Conservation (phyloP, 805 yeast species). For the Saccharomycopsis vini region DNA sequence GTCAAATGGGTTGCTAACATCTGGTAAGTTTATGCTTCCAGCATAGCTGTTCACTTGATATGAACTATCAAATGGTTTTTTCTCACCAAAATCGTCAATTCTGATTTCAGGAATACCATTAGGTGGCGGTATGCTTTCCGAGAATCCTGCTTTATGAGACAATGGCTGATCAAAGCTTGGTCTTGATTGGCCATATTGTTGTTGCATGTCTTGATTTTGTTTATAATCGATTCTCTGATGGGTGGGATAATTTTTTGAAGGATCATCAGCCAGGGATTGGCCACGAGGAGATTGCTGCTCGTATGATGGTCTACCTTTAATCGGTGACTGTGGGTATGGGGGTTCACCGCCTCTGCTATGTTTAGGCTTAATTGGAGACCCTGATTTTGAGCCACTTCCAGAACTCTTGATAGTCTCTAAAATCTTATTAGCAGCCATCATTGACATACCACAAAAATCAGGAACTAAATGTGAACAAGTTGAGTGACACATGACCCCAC, state of each 20-base stretch:
- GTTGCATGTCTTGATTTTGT: too few species aligned
- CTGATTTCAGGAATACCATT: constrained; percentile 9
- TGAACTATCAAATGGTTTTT: constrained; percentile 7
- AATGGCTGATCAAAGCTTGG: too few species aligned
- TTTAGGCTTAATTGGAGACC: constrained; percentile 1
- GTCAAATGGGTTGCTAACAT: constrained; percentile 15
- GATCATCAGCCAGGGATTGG: too few species aligned
- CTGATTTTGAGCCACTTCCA: constrained; percentile 31
- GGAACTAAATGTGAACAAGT: constrained; percentile 93
- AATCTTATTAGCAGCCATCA: constrained; percentile 92
- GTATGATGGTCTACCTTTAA: too few species aligned
- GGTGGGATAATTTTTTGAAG: too few species aligned
- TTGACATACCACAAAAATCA: constrained; percentile 96
- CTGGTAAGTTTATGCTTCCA: constrained; percentile 4
- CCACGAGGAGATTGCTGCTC: too few species aligned
- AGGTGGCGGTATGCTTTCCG: not conserved
- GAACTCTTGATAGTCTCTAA: constrained; percentile 76
- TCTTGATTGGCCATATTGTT: too few species aligned
- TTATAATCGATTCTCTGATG: too few species aligned
- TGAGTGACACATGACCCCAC: constrained; percentile 93
- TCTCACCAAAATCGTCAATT: constrained; percentile 11
- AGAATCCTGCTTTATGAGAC: too few species aligned
- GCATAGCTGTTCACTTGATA: constrained; percentile 1
- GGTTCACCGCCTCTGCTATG: too few species aligned
- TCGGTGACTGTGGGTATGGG: too few species aligned